Evolutionary conservation across 768 basidiomycete genomes (phyloP).

Genomic region (Mycena pura): DNA sequence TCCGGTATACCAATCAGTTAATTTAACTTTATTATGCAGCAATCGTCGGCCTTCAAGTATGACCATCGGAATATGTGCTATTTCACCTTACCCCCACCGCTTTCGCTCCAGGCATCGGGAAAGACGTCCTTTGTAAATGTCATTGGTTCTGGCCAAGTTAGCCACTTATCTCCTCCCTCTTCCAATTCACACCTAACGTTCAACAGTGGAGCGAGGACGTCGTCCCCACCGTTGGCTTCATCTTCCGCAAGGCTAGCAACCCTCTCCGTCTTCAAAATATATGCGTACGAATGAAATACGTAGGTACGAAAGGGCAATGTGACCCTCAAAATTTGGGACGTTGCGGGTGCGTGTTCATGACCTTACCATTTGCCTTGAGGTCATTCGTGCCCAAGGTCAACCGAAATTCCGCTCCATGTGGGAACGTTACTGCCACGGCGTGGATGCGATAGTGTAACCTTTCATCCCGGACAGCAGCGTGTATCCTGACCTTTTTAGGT

Average conservation of each 20-base stretch:
- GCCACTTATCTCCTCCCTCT: constrained; percentile 18
- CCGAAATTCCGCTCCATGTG: constrained; percentile 95
- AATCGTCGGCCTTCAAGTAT: constrained; percentile 88
- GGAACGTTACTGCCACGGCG: constrained; percentile 90
- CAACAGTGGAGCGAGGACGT: constrained; percentile 92
- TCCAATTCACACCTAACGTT: not conserved
- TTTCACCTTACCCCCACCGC: not conserved
- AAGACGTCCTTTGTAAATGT: constrained; percentile 96
- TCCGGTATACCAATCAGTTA: not conserved
- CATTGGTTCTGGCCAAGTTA: constrained; percentile 82
- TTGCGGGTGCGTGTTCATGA: constrained; percentile 69
- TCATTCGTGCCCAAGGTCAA: constrained; percentile 60
- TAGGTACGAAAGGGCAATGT: constrained; percentile 77
- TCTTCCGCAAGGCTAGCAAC: constrained; percentile 76
- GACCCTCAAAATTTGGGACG: constrained; percentile 94
- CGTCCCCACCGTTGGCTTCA: constrained; percentile 95
- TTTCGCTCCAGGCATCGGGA: constrained; percentile 74
- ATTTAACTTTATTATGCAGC: constrained; percentile 41
- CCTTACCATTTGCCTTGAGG: constrained; percentile 9
- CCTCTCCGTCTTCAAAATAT: not conserved
- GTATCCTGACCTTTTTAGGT: constrained; percentile 50
- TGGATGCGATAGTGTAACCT: constrained; percentile 88
- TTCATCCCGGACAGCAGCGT: constrained; percentile 3
- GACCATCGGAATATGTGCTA: not conserved
- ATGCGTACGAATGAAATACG: not conserved